Base-by-base conservation (phyloP, 345 rosid genomes). In the Arabidopsis suecica region DNA sequence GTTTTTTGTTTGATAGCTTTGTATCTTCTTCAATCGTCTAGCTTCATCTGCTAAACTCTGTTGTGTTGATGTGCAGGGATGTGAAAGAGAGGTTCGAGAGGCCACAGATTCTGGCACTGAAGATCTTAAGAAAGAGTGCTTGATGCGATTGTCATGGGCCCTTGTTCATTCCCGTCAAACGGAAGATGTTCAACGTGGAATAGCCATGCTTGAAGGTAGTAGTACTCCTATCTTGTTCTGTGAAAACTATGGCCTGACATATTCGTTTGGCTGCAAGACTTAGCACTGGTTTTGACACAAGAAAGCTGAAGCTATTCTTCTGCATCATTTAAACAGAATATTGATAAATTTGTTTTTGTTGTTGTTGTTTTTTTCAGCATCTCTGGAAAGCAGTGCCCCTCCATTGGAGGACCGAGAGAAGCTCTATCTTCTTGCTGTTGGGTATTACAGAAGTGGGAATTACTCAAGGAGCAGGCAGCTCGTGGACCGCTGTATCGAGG, bases 71-170 rank as follows among this genome's bases (percentile, higher is more conserved):
- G 57, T 50, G 4, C 0, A 95, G 99, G 95, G 92, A 7, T 91
- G 96, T 71, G 99, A 95, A 82, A 86, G 89, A 83, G 97, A 89
- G 76, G 88, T 83, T 75, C 76, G 82, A 10, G 90, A 90, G 6
- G 88, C 96, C 38, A 65, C 81, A 36, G 78, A 83, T 58, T 74
- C 80, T 57, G 87, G 80, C 49, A 74, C 87, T 0, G 89, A 88
- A 61, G 86, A 83, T 14, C 73, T 62, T 48, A 88, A 85, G 78
- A 83, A 65, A 33, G 93, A 91, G 25, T 83, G 89, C 80, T 61
- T 91, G 5, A 91, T 89, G 92, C 68, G 96, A 20, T 81, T 92
- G 72, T 92, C 97, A 0, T 92, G 97, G 97, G 90, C 93, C 22
- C 96, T 92, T 55, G 96, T 88, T 78, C 97, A 92, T 80, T 92